Conservation (phyloP, 2,329 filamentous ascomycete genomes). For the Ceratocystiopsis sp. region DNA sequence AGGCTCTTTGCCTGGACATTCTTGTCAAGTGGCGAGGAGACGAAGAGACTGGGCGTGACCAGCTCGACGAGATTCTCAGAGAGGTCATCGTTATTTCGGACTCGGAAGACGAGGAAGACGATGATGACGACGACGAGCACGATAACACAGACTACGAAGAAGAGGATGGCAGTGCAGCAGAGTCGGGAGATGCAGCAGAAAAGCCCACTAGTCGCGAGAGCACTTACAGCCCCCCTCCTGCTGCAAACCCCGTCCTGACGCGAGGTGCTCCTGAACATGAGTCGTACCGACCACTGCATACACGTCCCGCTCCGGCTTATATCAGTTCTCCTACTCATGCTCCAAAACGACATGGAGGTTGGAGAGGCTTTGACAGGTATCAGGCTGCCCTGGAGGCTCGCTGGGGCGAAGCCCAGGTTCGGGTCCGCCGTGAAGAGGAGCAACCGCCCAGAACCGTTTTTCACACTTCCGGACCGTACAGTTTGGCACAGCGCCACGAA, state of each 20-base stretch:
- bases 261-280: too few species aligned
- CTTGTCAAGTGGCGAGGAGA: constrained; percentile 58
- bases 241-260: too few species aligned
- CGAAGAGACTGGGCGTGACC: constrained; percentile 50
- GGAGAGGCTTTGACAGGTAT: constrained; percentile 27
- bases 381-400: constrained; percentile 17
- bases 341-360: too few species aligned
- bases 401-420: constrained; percentile 17
- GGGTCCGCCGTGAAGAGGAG: constrained; percentile 9
- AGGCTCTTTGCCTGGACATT: constrained; percentile 42
- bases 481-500: not conserved
- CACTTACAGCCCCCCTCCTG: too few species aligned
- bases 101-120: constrained; percentile 30
- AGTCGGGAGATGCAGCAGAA: too few species aligned
- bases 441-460: not conserved
- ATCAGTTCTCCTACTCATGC: too few species aligned
- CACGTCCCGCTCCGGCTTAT: too few species aligned
- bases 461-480: too few species aligned
- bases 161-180: too few species aligned
- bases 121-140: constrained; percentile 21
- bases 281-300: too few species aligned
- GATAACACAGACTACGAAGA: constrained; percentile 5
- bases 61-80: constrained; percentile 48
- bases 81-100: constrained; percentile 53
- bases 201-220: too few species aligned